Evolutionary conservation across 2,329 filamentous ascomycete genomes (phyloP), one percentile per base, ranked within the genome.

Genomic region (Colletotrichum endophyticum): DNA sequence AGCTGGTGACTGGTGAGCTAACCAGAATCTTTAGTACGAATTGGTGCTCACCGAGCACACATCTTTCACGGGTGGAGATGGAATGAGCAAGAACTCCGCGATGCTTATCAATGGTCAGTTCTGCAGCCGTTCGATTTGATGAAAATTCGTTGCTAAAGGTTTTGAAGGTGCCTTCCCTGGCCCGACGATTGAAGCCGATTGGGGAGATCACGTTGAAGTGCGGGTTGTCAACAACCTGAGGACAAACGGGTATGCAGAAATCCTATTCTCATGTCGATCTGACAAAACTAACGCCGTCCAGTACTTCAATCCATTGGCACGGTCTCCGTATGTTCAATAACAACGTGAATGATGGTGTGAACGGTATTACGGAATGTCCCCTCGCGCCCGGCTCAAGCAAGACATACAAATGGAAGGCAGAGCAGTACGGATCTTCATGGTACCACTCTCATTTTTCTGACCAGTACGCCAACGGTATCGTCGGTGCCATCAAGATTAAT

Each of bases 171-270:
- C 75, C 27, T 80, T 79, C 32, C 79, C 79, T 22, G 78, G 78
- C 6, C 92, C 92, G 3, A 86, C 85, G 7, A 89, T 94, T 39
- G 83, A 85, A 16, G 89, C 87, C 16, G 83, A 90, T 72, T 90
- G 89, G 88, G 89, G 89, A 34, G 89, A 91, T 77, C 82, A 77
- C 8, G 83, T 90, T 39, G 84, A 93, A 64, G 89, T 95, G 66
- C 91, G 91, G 28, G 90, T 95, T 73, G 88, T 91, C 83, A 95
- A 95, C 82, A 87, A 90, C n/a, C 88, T 95, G 3, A 87, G 87
- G 16, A 83, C 81, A 36, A 87, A 86, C 78, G 84, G 83, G 83
- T 85, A 73, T 57, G 81, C 73, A 6, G 22, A 6, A 25, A 25
- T 5, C 11, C n/a, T 4, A 66, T 19, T 3, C 2, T 6, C 25